Percentiles rank a stretch among this genome's conserved stretches.
These are phyloP conservation scores for Clonostachys sp. DNA, from an alignment of 2,329 filamentous ascomycete species.

Conservation along the genomic window DNA sequence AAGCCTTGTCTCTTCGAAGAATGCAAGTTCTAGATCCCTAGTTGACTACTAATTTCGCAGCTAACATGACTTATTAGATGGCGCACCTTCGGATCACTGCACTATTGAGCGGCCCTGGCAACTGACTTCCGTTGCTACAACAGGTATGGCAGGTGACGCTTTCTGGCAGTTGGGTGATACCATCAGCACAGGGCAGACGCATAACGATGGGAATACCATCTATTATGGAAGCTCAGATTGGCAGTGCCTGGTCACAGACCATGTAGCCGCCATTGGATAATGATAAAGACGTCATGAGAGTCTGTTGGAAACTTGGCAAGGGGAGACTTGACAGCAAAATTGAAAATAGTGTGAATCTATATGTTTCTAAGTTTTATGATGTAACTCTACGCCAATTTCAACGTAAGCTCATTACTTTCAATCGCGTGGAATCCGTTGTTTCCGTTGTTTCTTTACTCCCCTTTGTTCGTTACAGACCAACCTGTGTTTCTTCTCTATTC, in stretches of 20 bases:
- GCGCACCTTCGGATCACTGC: slow-evolving; percentile 13
- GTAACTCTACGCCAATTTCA: too few relatives aligned
- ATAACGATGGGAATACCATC: slow-evolving; percentile 39
- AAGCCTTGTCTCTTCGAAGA: slow-evolving; percentile 24
- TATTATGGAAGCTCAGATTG: slow-evolving; percentile 34
- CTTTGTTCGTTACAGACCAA: too few relatives aligned
- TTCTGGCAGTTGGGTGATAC: slow-evolving; percentile 36
- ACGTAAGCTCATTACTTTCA: too few relatives aligned
- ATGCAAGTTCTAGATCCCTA: slow-evolving; percentile 15
- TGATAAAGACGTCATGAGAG: too few relatives aligned
- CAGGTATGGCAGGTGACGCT: slow-evolving; percentile 25
- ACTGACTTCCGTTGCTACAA: slow-evolving; percentile 17
- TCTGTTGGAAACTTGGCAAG: too few relatives aligned
- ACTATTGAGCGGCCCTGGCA: slow-evolving; percentile 44
- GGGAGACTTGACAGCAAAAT: too few relatives aligned
- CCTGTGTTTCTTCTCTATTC: too few relatives aligned
- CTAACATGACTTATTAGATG: slow-evolving; percentile 1
- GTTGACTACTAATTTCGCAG: neutral
- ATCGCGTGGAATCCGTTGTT: too few relatives aligned
- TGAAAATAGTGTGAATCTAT: too few relatives aligned
- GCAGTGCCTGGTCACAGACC: slow-evolving; percentile 37
- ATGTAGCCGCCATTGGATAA: slow-evolving; percentile 18
- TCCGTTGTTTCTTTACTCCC: too few relatives aligned
- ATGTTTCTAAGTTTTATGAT: too few relatives aligned
- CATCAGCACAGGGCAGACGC: slow-evolving; percentile 31